Base-by-base conservation (phyloP, 2,329 filamentous ascomycete genomes). In the Botrytis fabae region DNA sequence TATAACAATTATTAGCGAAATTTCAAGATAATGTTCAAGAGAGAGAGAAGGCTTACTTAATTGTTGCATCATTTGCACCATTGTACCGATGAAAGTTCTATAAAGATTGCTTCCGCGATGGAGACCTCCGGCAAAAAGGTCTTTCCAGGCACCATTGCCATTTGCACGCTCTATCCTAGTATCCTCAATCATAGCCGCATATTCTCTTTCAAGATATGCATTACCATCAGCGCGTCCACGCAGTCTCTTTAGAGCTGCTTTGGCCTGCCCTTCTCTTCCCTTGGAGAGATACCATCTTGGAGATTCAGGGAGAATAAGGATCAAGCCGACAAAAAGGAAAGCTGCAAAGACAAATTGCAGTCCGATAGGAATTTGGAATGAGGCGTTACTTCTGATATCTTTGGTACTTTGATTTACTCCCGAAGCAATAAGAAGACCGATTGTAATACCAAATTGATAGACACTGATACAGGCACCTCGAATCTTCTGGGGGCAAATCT, bases 21-120 rank as follows among this genome's bases (percentile, higher is more conserved):
- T 42, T 35, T 69, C 46, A 54, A 5, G n/a, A 48, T 28, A 48
- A 16, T 7, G 42, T 9, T 4, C 9, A 25, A 40, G n/a, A 22
- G 18, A 42, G 84, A 44, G 22, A 18, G 84, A 44, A 10, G 7
- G 70, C 71, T 72, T 73, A 85, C 86, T 71, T 38, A 74, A 89
- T 83, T 93, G 91, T 83, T 93, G 91, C 90, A 93, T 93, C 91
- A 93, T 93, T 85, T 93, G 91, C 51, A 93, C 85, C n/a, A 90
- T 90, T 59, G 88, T 91, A 78, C 91, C 91, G 69, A 93, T 86
- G 74, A 93, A 90, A 42, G 90, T 91, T 77, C 90, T 89, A 79
- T 91, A 90, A 72, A 93, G 81, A 86, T 90, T 94, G 75, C 88
- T 90, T 78, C 90, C 90, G 77, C 85, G 40, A 5, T 35, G 46